Evolutionary conservation across 2,329 filamentous ascomycete species (phyloP).

Genomic region (Madurella mycetomatis): DNA sequence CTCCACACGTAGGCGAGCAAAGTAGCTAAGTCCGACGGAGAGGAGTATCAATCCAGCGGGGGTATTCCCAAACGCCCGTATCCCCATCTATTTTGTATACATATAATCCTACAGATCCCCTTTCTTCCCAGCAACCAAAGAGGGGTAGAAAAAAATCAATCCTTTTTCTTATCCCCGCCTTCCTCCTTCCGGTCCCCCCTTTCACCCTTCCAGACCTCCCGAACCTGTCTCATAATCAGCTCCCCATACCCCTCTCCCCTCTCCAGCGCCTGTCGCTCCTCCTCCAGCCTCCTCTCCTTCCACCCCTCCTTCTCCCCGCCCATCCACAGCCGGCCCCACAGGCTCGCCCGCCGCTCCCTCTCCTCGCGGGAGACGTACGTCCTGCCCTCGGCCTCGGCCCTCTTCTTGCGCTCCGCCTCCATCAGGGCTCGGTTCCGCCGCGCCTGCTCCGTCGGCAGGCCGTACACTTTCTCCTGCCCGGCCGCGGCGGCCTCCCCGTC

Average conservation of each 20-base stretch:
- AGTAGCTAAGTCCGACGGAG: too few relatives aligned
- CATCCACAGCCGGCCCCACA: constrained; percentile 46
- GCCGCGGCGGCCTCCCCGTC: not conserved
- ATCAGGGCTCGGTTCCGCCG: constrained; percentile 44
- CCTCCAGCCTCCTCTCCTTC: constrained; percentile 47
- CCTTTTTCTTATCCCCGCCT: constrained; percentile 26
- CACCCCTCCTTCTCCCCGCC: constrained; percentile 53
- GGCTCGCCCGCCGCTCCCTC: constrained; percentile 22
- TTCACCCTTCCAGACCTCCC: constrained; percentile 44
- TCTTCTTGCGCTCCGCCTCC: constrained; percentile 41
- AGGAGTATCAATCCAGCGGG: too few relatives aligned
- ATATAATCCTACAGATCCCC: constrained; percentile 1
- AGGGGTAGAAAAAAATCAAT: too few relatives aligned
- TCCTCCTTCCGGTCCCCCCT: constrained; percentile 21
- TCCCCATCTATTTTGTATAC: too few relatives aligned
- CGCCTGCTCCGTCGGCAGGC: constrained; percentile 54
- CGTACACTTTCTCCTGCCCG: constrained; percentile 24
- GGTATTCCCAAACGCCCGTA: too few relatives aligned
- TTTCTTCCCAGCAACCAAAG: constrained; percentile 6
- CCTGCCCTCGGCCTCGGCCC: constrained; percentile 30
- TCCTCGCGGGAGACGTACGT: constrained; percentile 24
- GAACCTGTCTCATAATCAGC: constrained; percentile 53
- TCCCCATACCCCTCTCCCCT: constrained; percentile 54
- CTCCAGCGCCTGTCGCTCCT: constrained; percentile 50
- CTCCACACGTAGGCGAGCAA: too few relatives aligned